Evolutionary conservation across 2,329 filamentous ascomycete species (phyloP).

Genomic region (Colletotrichum shisoi): DNA sequence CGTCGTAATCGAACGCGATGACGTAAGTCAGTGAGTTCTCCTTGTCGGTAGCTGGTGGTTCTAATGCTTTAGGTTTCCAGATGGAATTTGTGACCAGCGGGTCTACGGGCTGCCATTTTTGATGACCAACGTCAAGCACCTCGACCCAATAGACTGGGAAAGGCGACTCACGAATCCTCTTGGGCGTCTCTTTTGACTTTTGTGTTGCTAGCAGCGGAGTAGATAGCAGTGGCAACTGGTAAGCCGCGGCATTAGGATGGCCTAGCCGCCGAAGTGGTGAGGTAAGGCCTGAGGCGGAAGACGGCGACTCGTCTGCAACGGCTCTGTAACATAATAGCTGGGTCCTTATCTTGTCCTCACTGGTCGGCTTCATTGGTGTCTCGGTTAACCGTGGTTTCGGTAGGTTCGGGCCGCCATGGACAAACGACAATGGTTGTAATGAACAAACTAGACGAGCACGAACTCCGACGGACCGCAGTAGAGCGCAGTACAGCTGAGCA

Average conservation of each 20-base stretch:
- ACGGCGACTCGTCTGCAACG: constrained; percentile 23
- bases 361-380: constrained; percentile 45
- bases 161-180: constrained; percentile 70
- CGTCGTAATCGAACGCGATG: constrained; percentile 83
- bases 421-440: constrained; percentile 80
- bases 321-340: constrained; percentile 53
- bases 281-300: constrained; percentile 46
- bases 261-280: constrained; percentile 60
- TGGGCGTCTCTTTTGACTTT: constrained; percentile 46
- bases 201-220: constrained; percentile 50
- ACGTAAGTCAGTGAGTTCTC: constrained; percentile 84
- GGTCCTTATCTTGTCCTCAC: constrained; percentile 50
- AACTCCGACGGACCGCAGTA: constrained; percentile 83
- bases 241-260: constrained; percentile 63
- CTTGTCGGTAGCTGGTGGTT: constrained; percentile 80
- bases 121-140: constrained; percentile 81
- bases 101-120: constrained; percentile 92
- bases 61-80: constrained; percentile 76
- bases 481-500: constrained; percentile 87
- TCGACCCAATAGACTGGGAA: constrained; percentile 96
- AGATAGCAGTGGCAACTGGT: constrained; percentile 56
- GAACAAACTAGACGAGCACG: constrained; percentile 88
- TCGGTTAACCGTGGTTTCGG: constrained; percentile 51
- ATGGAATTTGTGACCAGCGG: constrained; percentile 80
- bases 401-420: constrained; percentile 60